These are phyloP conservation scores for Starmerella bombicola DNA, from an alignment of 805 yeast genomes.

Conservation along the genomic window DNA sequence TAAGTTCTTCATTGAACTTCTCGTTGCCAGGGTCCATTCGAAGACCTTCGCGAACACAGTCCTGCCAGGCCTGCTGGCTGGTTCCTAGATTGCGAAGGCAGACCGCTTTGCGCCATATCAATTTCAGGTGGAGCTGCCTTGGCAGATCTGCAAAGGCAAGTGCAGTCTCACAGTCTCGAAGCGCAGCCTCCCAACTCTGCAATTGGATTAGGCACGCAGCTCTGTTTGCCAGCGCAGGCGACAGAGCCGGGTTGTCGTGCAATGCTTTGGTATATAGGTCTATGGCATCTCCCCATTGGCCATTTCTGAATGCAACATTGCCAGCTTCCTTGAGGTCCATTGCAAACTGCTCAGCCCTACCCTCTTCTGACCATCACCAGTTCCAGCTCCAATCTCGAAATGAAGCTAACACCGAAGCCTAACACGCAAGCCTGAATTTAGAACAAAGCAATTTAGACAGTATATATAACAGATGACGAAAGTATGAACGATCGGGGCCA, in stretches of 20 bases:
- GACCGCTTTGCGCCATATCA: constrained; percentile 18
- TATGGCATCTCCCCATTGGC: constrained; percentile 1
- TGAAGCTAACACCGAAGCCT: too few relatives aligned
- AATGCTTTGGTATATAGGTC: constrained; percentile 15
- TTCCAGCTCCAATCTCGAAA: too few relatives aligned
- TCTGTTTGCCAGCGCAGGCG: constrained; percentile 21
- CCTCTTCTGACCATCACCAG: too few relatives aligned
- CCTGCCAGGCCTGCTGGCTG: constrained; percentile 7
- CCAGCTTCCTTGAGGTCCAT: constrained; percentile 20
- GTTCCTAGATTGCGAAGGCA: constrained; percentile 14
- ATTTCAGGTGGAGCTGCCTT: constrained; percentile 12
- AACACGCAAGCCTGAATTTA: too few relatives aligned
- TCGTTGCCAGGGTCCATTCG: constrained; percentile 18
- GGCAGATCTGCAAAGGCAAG: constrained; percentile 1
- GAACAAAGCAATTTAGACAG: too few relatives aligned
- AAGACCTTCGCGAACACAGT: constrained; percentile 15
- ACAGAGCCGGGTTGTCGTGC: constrained; percentile 10
- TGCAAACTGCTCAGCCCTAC: too few relatives aligned
- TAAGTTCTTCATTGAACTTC: constrained; percentile 12
- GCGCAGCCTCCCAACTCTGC: constrained; percentile 12
- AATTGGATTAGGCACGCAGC: constrained; percentile 22
- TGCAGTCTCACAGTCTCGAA: constrained; percentile 17
- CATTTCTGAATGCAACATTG: constrained; percentile 10
- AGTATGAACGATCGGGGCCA: too few relatives aligned
- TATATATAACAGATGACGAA: too few relatives aligned